Evolutionary conservation across 192 early-diverging fungal genomes (phyloP), one percentile per base, ranked within the genome.

Genomic region (Umbelopsis isabellina): DNA sequence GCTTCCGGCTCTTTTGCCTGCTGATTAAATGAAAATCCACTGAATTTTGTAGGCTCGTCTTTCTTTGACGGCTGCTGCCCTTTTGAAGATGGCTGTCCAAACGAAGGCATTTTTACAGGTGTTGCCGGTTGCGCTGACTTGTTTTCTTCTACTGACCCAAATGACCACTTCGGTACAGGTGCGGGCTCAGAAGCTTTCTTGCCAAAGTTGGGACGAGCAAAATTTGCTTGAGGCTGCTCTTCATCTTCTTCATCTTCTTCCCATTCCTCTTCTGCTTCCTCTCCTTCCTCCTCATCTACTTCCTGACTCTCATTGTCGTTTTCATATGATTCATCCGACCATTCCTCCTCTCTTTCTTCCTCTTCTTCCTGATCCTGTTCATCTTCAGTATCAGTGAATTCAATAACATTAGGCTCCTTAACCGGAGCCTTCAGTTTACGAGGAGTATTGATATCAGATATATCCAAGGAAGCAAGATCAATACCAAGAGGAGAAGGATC

Each of bases 401-500:
- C 13, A 25, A 61, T 25, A 0, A 16, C 30, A 2, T 61, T 30
- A 33, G 55, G 33, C 30, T 61, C 55, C 27, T 61, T 61, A 18
- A 61, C 33, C 3, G 55, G 55, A 6, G 55, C 12, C 37, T 13
- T 35, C 12, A 22, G 55, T 11, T 25, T 61, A 18, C 55, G 55
- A 61, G 55, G 55, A 16, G 55, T 61, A 35, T 25, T 16, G 9
- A 61, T 61, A n/a, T 61, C 55, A 61, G 55, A 61, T n/a, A 61
- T 30, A 61, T 61, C 55, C 55, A 61, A 33, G 18, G 55, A 27
- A 33, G 55, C 25, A 27, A 61, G 30, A 12, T 61, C 55, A 33
- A 61, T 61, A 16, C 55, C 55, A 18, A 61, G 55, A 22, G 55
- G 30, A 33, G 55, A 61, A 15, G 55, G 15, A 35, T 61, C 55